Base-by-base conservation (phyloP, 176 grass and related monocot genomes). In the Oryza glumipatula region DNA sequence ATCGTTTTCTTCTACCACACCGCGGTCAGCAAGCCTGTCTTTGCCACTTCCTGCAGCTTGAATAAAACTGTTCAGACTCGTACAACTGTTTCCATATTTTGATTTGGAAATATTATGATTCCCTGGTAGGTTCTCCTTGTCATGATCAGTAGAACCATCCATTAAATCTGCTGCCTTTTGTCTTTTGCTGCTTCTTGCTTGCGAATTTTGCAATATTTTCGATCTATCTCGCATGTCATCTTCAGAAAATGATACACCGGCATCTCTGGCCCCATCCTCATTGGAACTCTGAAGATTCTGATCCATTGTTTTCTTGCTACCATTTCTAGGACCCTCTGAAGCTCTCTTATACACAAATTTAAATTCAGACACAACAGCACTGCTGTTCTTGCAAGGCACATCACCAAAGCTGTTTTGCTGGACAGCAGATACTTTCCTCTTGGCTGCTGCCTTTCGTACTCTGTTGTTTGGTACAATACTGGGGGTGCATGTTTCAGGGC, bases 121-220 rank as follows among this genome's bases (percentile, higher is more conserved):
- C 74, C 17, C 72, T 47, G 79, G 84, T 44, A 79, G 85, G 80
- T 98, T 95, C 85, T 95, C 95, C 84, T 98, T 98, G 80, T 86
- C 80, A 84, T 82, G 32, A 67, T 86, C 43, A 10, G 22, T 60
- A 47, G 73, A 76, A 79, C 21, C 79, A 49, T 86, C 67, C 39
- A 82, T 51, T 67, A 49, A 70, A 68, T 86, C 43, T 67, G 66
- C 80, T 67, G 73, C 38, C 6, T 82, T 79, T 73, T 88, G 77
- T 72, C 74, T 93, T 81, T 86, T 91, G 77, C 23, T 85, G 24
- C 80, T 74, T 72, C 39, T 36, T 12, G 23, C 51, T 64, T 80
- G 84, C 61, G 11, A 76, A 48, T 44, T 51, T 11, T 77, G 76
- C 1, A 11, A 24, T 19, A 76, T 65, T 82, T 93, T 68, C 6